These are phyloP conservation scores for Arachnopeziza araneosa DNA, from an alignment of 2,329 filamentous ascomycete species.

Conservation along the genomic window DNA sequence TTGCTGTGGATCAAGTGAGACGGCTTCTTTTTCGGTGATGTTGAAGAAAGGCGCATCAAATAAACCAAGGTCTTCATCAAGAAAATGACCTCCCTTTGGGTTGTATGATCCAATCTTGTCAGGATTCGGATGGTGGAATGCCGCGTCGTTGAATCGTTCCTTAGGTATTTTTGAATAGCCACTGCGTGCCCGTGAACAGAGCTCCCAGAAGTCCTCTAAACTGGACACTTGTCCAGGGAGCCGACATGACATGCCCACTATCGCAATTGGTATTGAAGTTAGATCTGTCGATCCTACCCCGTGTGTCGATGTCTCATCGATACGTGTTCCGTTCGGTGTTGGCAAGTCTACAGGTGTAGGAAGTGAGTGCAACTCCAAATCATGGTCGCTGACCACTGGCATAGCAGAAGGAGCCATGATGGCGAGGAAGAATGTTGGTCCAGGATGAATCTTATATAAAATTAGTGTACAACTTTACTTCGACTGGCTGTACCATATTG, in stretches of 20 bases:
- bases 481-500: neutral
- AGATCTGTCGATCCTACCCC: neutral
- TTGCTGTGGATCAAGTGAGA: slow-evolving; percentile 26
- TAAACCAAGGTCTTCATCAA: slow-evolving; percentile 22
- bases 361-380: neutral
- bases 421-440: neutral
- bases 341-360: neutral
- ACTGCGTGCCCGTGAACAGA: slow-evolving; percentile 33
- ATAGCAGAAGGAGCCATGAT: neutral
- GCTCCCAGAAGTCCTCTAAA: slow-evolving; percentile 35
- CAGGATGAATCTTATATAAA: neutral
- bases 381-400: neutral
- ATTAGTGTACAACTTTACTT: neutral
- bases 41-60: slow-evolving; percentile 30
- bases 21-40: neutral
- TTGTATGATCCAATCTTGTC: slow-evolving; percentile 24
- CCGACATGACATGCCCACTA: slow-evolving; percentile 34
- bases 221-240: slow-evolving; percentile 32
- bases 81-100: slow-evolving; percentile 26
- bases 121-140: slow-evolving; percentile 48
- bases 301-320: neutral
- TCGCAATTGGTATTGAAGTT: slow-evolving; percentile 3
- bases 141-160: slow-evolving; percentile 42
- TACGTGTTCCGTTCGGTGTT: neutral
- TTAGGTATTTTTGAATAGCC: slow-evolving; percentile 31